Evolutionary conservation across 306 rosid species (phyloP), one percentile per base, ranked within the genome.

Genomic region (Castanospermum australe): DNA sequence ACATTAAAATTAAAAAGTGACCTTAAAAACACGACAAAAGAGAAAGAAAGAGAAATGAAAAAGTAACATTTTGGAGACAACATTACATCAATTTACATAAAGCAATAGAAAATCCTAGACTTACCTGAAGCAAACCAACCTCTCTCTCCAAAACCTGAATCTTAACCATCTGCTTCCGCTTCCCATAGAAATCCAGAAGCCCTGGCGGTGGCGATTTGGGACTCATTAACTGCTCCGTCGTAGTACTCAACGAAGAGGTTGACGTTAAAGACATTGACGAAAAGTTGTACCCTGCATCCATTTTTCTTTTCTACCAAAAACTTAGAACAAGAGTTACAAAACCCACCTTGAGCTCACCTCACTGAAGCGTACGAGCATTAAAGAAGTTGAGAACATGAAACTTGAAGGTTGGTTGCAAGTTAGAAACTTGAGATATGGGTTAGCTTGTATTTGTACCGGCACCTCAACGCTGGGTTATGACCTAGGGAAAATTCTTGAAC

Each of bases 141-240:
- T 86, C 87, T 76, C 75, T 80, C 66, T 86, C 89, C 84, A 86
- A 54, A 62, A 71, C 72, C 73, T 86, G 89, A 76, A 80, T 78
- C 87, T 86, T 83, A 38, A 77, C 55, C 67, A 72, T 60, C 52
- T 80, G 78, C 25, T 68, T 83, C 7, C 87, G 48, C 81, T 83
- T 83, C 50, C 85, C 85, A 71, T 65, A 78, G 73, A 83, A 83
- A 83, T 86, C 83, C 18, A 76, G 33, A 51, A 60, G 56, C 45
- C 80, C 84, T 5, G 74, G 87, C 5, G 67, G 57, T 18, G 86
- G 89, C 4, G 87, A 83, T 35, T 79, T 80, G 11, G 89, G 87
- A 33, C 78, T 66, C 78, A 80, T 69, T 18, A 20, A 35, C 42
- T 47, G 65, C 81, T 65, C 78, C 52, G 44, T 44, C 12, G 75